A percentile compares a stretch with the other conserved stretches of the same genome.
Evolutionary conservation across 1,139 yeast genomes (phyloP).

Genomic region (Lodderomyces margitis): DNA sequence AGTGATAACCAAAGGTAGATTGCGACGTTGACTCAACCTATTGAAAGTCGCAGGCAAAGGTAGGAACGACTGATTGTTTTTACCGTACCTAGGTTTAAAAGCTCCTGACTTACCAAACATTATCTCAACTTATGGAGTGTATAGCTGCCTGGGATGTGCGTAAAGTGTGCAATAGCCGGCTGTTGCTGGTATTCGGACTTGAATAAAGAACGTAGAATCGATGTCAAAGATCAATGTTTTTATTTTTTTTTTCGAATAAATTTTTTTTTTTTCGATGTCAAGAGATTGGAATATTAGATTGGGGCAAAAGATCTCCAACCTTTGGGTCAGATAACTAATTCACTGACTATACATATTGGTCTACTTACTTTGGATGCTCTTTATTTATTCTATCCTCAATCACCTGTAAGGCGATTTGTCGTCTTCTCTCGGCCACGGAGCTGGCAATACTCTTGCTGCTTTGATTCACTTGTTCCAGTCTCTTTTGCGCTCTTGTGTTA

Average conservation of each 20-base stretch:
- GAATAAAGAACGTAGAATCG: too few species aligned
- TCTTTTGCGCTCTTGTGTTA: constrained; percentile 65
- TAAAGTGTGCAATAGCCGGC: too few species aligned
- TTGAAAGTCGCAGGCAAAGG: constrained; percentile 38
- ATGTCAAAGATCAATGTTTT: not conserved
- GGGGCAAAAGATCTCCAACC: too few species aligned
- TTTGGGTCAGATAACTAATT: too few species aligned
- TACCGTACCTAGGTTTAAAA: constrained; percentile 29
- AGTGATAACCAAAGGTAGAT: constrained; percentile 18
- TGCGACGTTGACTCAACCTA: constrained; percentile 19
- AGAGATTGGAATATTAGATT: not conserved
- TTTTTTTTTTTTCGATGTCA: not conserved
- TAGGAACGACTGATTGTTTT: constrained; percentile 20
- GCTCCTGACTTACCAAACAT: constrained; percentile 4
- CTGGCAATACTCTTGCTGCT: constrained; percentile 44
- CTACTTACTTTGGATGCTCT: constrained; percentile 16
- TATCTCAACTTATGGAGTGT: not conserved
- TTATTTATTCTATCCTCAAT: constrained; percentile 66
- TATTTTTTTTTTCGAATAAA: not conserved
- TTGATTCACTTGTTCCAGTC: constrained; percentile 45
- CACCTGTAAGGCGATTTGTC: constrained; percentile 82
- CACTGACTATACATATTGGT: too few species aligned
- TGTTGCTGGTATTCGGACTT: too few species aligned
- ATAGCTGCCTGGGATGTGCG: not conserved
- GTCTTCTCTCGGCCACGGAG: constrained; percentile 77